phyloP scores from a whole-genome alignment of 129 eudicot genomes.

The Flaveria linearis region DNA sequence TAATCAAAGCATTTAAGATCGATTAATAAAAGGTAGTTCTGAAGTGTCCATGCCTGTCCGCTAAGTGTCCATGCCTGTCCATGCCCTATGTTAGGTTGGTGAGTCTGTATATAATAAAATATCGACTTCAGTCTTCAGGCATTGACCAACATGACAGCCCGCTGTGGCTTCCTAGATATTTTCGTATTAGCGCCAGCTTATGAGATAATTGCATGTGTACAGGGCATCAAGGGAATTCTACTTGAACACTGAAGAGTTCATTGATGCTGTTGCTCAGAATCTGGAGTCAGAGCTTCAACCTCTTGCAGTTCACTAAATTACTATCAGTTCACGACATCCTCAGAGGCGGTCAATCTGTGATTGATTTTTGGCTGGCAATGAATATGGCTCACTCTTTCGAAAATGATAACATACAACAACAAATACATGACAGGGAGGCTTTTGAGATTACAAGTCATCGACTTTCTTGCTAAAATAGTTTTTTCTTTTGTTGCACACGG shows the following conservation, averaged over 20 bases:
- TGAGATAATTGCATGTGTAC: slow-evolving; percentile 30
- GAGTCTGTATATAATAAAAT: neutral
- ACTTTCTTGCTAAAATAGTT: slow-evolving; percentile 12
- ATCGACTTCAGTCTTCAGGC: neutral
- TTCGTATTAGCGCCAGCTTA: neutral
- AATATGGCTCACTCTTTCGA: neutral
- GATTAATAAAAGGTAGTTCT: neutral
- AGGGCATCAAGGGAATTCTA: slow-evolving; percentile 78
- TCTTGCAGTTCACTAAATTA: slow-evolving; percentile 19
- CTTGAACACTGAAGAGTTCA: slow-evolving; percentile 84
- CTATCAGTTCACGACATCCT: neutral
- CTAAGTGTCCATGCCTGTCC: too few species aligned
- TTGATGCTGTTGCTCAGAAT: slow-evolving; percentile 80
- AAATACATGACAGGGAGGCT: neutral
- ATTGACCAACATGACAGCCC: slow-evolving; percentile 13
- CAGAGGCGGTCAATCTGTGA: neutral
- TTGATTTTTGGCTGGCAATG: slow-evolving; percentile 2
- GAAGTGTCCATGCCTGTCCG: too few species aligned
- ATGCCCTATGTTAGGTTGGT: neutral
- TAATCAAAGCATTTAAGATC: neutral
- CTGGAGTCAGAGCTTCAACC: slow-evolving; percentile 60
- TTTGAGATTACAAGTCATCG: neutral
- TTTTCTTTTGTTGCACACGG: slow-evolving; percentile 26
- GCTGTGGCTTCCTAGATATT: slow-evolving; percentile 19
- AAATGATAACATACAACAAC: slow-evolving; percentile 11